phyloP scores from a whole-genome alignment of 192 early-diverging fungal genomes.

The Kickxella alabastrina region DNA sequence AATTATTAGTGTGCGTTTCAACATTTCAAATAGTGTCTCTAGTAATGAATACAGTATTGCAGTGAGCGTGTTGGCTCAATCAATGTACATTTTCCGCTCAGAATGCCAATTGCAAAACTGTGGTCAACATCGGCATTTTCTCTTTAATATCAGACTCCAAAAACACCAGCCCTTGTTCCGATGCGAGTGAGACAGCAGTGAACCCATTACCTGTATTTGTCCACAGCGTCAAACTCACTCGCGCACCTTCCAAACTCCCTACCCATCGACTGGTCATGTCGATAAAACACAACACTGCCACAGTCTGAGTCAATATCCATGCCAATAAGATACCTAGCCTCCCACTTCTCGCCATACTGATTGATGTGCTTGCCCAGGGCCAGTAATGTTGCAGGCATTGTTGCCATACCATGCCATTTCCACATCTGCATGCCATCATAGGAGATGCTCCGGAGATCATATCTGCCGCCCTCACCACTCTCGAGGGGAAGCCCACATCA shows the following conservation, averaged over 20 bases:
- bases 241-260: conserved; percentile 37
- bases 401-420: conserved; percentile 41
- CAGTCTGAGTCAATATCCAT: conserved; percentile 41
- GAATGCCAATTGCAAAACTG: too few relatives aligned
- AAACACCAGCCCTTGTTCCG: conserved; percentile 43
- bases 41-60: too few relatives aligned
- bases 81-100: too few relatives aligned
- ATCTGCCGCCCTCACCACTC: conserved; percentile 47
- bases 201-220: conserved; percentile 43
- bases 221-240: conserved; percentile 21
- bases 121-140: too few relatives aligned
- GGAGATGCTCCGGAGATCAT: conserved; percentile 38
- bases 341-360: conserved; percentile 40
- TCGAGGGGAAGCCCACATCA: conserved; percentile 34
- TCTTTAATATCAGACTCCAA: too few relatives aligned
- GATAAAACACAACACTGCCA: conserved; percentile 35
- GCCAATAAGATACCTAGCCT: conserved; percentile 27
- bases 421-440: conserved; percentile 37
- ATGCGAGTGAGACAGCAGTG: conserved; percentile 40
- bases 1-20: too few relatives aligned
- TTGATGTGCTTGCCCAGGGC: too few relatives aligned
- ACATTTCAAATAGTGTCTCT: too few relatives aligned
- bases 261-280: conserved; percentile 31
- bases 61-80: too few relatives aligned
- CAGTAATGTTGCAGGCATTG: too few relatives aligned